Evolutionary conservation across 2,329 filamentous ascomycete species (phyloP), one percentile per base, ranked within the genome.

Genomic region (Aspergillus luchuensis): DNA sequence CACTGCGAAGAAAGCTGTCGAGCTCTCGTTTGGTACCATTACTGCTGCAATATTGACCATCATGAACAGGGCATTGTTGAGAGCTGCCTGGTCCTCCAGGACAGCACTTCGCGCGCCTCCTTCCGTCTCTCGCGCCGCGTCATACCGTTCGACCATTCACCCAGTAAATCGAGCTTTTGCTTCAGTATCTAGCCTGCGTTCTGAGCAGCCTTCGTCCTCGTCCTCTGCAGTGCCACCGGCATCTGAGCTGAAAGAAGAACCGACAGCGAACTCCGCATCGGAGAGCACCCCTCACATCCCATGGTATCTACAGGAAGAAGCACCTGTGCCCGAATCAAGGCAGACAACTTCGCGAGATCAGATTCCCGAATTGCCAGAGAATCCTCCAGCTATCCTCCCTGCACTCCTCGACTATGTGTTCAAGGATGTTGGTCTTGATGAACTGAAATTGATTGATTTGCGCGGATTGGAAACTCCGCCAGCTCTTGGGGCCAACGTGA

Each of bases 381-480:
- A 88, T 59, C 80, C 92, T 0, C 95, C 95, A 0, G 79, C 85
- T 1, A 82, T 97, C 15, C 81, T 97, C 5, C 77, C 85, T 25
- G 84, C 88, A 2, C 82, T 98, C 56, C 80, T 98, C 30, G 83
- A 92, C 63, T 91, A 92, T 71, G 83, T 92, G 1, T 92, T 91
- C 6, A 86, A 93, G 61, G 91, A 96, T 30, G 87, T 97, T 67
- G 95, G 95, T 38, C 81, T 99, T 43, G 92, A 97, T 72, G 86
- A 92, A 59, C 81, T 99, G 50, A 83, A 83, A 1, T 78, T 99
- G 5, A 82, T 97, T 51, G 95, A 99, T 72, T 82, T 99, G 33
- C 91, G 95, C 59, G 80, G 86, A 39, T 83, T 98, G 53, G 91
- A 97, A 68, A 92, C 93, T 0, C 91, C 93, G 0, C 89, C 94